Conservation (phyloP, 495 filamentous ascomycete species). For the Xylaria flabelliformis region DNA sequence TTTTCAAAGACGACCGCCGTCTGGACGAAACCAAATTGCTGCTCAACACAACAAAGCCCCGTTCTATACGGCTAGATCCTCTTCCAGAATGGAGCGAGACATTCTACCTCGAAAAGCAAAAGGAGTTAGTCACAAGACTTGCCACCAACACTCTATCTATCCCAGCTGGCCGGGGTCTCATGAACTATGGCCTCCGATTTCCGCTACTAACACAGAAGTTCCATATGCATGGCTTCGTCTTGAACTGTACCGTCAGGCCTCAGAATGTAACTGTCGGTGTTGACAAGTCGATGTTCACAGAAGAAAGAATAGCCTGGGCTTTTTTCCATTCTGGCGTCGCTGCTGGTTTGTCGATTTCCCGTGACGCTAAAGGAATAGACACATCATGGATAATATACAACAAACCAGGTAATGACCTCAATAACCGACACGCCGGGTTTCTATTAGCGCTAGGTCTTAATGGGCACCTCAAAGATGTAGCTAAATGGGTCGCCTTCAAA, state of each 20-base stretch:
- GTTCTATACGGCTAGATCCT: constrained; percentile 76
- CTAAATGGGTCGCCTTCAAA: constrained; percentile 99
- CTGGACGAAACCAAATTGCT: constrained; percentile 80
- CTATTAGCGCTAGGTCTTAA: constrained; percentile 92
- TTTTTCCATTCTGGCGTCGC: constrained; percentile 97
- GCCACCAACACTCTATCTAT: constrained; percentile 88
- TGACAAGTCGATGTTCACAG: constrained; percentile 80
- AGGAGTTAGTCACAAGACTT: constrained; percentile 81
- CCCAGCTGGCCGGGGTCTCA: constrained; percentile 79
- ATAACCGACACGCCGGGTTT: constrained; percentile 92
- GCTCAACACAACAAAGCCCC: constrained; percentile 76
- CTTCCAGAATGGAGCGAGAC: constrained; percentile 82
- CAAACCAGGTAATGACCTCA: constrained; percentile 84
- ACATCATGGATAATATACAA: constrained; percentile 99
- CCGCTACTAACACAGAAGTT: constrained; percentile 91
- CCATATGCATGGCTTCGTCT: constrained; percentile 82
- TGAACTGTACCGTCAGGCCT: constrained; percentile 88
- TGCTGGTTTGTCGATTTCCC: constrained; percentile 87
- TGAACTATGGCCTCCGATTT: constrained; percentile 81
- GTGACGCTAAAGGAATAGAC: constrained; percentile 89
- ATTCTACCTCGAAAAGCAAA: constrained; percentile 91
- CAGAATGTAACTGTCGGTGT: constrained; percentile 87
- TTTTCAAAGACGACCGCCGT: constrained; percentile 90
- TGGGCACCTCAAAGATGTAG: constrained; percentile 88
- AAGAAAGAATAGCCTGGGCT: constrained; percentile 97